Evolutionary conservation across 495 filamentous ascomycete genomes (phyloP).

Genomic region (Neohortaea acidophila): DNA sequence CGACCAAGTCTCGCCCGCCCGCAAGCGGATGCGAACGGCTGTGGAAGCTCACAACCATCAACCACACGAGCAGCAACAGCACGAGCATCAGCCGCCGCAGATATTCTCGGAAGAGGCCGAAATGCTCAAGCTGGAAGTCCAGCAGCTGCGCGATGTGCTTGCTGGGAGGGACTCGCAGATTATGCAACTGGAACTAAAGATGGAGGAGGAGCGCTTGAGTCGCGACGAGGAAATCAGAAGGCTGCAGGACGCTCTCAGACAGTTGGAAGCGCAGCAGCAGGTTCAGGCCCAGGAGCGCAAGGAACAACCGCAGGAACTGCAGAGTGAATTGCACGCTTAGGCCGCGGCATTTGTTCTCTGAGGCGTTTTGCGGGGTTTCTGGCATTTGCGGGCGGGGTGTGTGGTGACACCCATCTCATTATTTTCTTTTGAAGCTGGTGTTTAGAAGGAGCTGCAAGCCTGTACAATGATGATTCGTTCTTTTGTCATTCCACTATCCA

Average conservation of each 20-base stretch:
- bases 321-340: too few species aligned
- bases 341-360: too few species aligned
- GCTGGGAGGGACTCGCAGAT: constrained; percentile 19
- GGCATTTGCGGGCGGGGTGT: too few species aligned
- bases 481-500: too few species aligned
- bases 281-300: not conserved
- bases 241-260: not conserved
- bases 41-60: too few species aligned
- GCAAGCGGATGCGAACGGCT: constrained; percentile 19
- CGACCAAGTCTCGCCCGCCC: constrained; percentile 13
- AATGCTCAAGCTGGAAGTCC: constrained; percentile 39
- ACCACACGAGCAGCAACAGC: too few species aligned
- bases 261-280: not conserved
- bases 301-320: too few species aligned
- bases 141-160: constrained; percentile 23
- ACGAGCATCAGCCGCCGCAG: constrained; percentile 28
- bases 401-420: too few species aligned
- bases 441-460: too few species aligned
- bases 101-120: constrained; percentile 32
- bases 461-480: too few species aligned
- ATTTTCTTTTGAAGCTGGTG: too few species aligned
- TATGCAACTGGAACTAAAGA: constrained; percentile 15
- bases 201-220: not conserved
- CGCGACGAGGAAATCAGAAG: not conserved
- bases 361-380: too few species aligned